Evolutionary conservation across 1,284 basidiomycete genomes (phyloP), one percentile per base, ranked within the genome.

Genomic region (Pseudozyma sp.): DNA sequence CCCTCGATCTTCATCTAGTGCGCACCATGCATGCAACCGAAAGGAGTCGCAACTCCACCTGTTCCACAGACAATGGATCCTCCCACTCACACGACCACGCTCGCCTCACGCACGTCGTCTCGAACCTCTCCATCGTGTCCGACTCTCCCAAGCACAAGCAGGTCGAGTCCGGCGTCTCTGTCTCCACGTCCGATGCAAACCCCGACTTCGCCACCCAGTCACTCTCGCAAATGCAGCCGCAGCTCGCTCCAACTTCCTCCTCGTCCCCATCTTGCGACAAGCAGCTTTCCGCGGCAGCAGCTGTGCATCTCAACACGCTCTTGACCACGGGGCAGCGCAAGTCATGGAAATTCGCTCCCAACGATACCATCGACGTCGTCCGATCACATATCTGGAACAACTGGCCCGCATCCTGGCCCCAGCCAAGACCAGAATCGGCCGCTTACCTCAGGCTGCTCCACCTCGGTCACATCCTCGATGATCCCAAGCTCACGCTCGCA

Each of bases 401-500:
- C n/a, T 72, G 69, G 69, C 69, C 69, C 19, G 39, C 55, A 8
- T 47, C 57, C 4, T 72, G 69, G 69, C 69, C 64, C 1, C 69
- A 72, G 42, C 69, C 69, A 14, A 62, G 47, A 35, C 69, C 69
- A 8, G 64, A 62, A 11, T 72, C 69, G 13, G 51, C 54, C 13
- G 52, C 55, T 16, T 64, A 66, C 40, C 29, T 72, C 16, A 52
- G 69, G 44, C 43, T 72, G 8, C 53, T 72, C 3, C 69, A 72
- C 40, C 64, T 72, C 33, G 69, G 69, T n/a, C 69, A 72, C 49
- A 68, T 72, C 14, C 55, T 72, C 29, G 69, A 72, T 37, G 35
- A 51, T 14, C 60, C 69, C 17, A 11, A 54, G 2, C 54, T 58
- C 16, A 67, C 63, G 4, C 64, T 72, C 11, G 69, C 69, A 16